These are phyloP conservation scores for Leishmania major DNA, from an alignment of 208 protist species.

Conservation along the genomic window DNA sequence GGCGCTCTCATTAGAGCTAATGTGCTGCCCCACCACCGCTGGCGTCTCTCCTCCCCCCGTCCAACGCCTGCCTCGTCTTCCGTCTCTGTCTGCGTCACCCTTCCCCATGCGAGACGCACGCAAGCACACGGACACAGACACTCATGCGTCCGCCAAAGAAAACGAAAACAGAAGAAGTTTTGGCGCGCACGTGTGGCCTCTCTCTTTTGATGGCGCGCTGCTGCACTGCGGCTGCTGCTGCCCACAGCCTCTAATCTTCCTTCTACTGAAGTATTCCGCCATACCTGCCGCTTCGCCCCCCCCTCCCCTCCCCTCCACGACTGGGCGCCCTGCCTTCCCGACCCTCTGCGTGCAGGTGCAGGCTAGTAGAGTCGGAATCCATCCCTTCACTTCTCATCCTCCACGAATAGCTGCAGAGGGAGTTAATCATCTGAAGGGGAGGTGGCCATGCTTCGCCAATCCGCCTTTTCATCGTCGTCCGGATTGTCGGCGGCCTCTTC, in stretches of 20 bases:
- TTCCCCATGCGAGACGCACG: neutral
- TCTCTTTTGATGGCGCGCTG: neutral
- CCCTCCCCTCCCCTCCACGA: neutral
- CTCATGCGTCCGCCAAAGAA: neutral
- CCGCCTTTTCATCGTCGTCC: neutral
- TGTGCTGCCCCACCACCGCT: neutral
- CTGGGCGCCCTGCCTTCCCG: neutral
- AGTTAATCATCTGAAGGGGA: neutral
- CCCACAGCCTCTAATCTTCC: neutral
- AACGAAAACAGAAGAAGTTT: neutral
- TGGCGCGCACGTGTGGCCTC: neutral
- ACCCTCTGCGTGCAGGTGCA: neutral
- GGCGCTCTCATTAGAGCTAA: neutral
- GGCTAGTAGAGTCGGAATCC: neutral
- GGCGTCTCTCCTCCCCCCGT: neutral
- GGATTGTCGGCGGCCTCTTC: neutral
- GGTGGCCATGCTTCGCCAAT: neutral
- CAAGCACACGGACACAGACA: neutral
- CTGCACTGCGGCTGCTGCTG: neutral
- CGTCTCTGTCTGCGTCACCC: neutral
- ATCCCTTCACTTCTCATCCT: neutral
- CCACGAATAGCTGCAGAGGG: neutral
- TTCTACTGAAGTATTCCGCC: neutral
- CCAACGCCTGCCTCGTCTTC: neutral
- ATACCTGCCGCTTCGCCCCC: neutral